phyloP scores from a whole-genome alignment of 139 green algal genomes.

The Medakamo hakoo region DNA sequence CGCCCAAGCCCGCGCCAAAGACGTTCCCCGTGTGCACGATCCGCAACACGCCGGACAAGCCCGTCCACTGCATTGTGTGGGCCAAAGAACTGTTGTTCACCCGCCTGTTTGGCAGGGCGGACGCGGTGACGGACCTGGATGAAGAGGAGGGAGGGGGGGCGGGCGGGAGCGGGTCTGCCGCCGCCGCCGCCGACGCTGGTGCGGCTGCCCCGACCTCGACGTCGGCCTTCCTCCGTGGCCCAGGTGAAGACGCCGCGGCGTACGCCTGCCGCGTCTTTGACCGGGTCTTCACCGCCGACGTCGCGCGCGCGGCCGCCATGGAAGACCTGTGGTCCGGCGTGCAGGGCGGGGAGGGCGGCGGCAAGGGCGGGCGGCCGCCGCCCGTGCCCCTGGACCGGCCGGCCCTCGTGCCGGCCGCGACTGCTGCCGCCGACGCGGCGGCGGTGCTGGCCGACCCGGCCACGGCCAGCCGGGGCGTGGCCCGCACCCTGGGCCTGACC shows the following conservation, averaged over 20 bases:
- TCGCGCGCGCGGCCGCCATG: slow-evolving; percentile 47
- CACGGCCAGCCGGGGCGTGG: slow-evolving; percentile 17
- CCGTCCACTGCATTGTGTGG: slow-evolving; percentile 97
- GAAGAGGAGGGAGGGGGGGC: slow-evolving; percentile 4
- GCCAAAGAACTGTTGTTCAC: slow-evolving; percentile 94
- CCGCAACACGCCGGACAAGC: slow-evolving; percentile 93
- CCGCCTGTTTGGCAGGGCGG: slow-evolving; percentile 67
- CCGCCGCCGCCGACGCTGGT: neutral
- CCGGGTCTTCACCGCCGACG: slow-evolving; percentile 37
- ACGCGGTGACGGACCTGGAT: slow-evolving; percentile 38
- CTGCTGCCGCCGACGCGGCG: neutral
- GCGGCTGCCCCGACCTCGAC: neutral
- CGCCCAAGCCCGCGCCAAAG: slow-evolving; percentile 69
- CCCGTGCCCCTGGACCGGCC: slow-evolving; percentile 42
- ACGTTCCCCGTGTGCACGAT: slow-evolving; percentile 94
- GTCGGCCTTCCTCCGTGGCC: slow-evolving; percentile 10
- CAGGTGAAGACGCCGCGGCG: slow-evolving; percentile 8
- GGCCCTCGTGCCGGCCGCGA: slow-evolving; percentile 2
- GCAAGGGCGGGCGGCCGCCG: slow-evolving; percentile 7
- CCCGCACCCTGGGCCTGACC: slow-evolving; percentile 22
- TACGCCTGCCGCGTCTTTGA: slow-evolving; percentile 23
- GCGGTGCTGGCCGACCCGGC: neutral
- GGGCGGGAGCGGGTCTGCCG: neutral
- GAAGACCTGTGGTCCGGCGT: slow-evolving; percentile 26
- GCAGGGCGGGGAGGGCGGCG: neutral